These are phyloP conservation scores for Crinitomyces ghanaensis DNA, from an alignment of 805 yeast species.

Conservation along the genomic window DNA sequence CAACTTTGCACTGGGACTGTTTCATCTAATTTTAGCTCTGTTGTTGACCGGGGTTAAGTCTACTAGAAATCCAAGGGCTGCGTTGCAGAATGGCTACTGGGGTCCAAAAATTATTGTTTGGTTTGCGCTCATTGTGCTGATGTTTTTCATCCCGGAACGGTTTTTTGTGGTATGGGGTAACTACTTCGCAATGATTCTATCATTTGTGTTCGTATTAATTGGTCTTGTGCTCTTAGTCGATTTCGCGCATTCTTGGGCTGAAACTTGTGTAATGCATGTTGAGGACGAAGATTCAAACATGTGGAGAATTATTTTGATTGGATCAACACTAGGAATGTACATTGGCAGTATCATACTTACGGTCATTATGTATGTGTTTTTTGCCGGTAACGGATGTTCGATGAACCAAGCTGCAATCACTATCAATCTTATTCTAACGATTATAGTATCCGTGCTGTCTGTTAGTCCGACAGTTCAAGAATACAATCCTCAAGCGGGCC, in stretches of 20 bases:
- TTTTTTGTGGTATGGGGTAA: conserved; percentile 89
- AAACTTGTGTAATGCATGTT: conserved; percentile 79
- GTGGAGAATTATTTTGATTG: conserved; percentile 73
- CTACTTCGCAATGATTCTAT: conserved; percentile 71
- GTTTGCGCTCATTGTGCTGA: conserved; percentile 41
- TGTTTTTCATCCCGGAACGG: conserved; percentile 75
- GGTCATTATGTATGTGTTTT: conserved; percentile 67
- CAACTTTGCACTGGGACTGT: conserved; percentile 72
- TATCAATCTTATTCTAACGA: conserved; percentile 54
- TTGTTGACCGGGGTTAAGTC: conserved; percentile 65
- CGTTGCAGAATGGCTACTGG: conserved; percentile 91
- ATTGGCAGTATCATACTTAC: conserved; percentile 61
- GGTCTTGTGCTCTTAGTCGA: conserved; percentile 87
- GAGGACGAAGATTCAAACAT: conserved; percentile 57
- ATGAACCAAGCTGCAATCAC: conserved; percentile 85
- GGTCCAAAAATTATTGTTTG: conserved; percentile 55
- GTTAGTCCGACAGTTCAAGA: conserved; percentile 80
- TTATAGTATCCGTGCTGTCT: conserved; percentile 58
- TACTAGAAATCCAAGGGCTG: conserved; percentile 65
- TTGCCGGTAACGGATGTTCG: conserved; percentile 69
- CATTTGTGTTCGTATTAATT: conserved; percentile 75
- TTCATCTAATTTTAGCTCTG: conserved; percentile 63
- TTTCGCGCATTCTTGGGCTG: conserved; percentile 99
- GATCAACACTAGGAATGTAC: conserved; percentile 85
- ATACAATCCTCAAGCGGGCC: conserved; percentile 86